Base-by-base conservation (phyloP, 257 asterid genomes). In the Handroanthus guayacan region DNA sequence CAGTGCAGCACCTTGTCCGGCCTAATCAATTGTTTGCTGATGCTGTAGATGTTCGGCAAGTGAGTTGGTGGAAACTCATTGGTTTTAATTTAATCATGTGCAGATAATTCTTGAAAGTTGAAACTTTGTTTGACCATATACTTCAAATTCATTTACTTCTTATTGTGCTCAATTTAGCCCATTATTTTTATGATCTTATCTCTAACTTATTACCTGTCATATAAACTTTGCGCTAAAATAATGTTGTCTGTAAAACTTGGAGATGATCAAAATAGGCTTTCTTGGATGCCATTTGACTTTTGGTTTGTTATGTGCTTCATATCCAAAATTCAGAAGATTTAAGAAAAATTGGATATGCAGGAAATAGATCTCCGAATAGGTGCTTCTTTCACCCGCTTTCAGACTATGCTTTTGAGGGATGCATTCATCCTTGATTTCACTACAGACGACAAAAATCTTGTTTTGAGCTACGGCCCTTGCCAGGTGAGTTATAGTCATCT, bases 281-380 rank as follows among this genome's bases (percentile, higher is more conserved):
- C 13, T 43, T 75, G 67, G 36, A 61, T 56, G 52, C 55, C 62
- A 52, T 41, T 47, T n/a, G 31, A 60, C 31, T 54, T 71, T 67
- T 65, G 65, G 39, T 44, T 68, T 55, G 51, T 78, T 69, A 39
- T 65, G 58, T 31, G 52, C 70, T 45, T 71, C 66, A 51, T 63
- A 20, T 64, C 31, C 62, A 68, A 58, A 76, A 79, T 56, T 65
- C 68, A n/a, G 69, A 74, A 43, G 67, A 60, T 63, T 67, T 55
- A 45, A 61, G 56, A 64, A 71, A 62, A 65, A 39, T 76, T 52
- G 61, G 57, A 60, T 55, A 18, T 87, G 88, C 89, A 95, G 99
- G 99, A 95, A 89, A 91, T 95, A 79, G 99, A 95, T 87, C 97
- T 95, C 67, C 90, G 99, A 20, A 95, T 95, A 1, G 98, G 99